These are phyloP conservation scores for Aspergillus alliaceus DNA, from an alignment of 2,329 filamentous ascomycete species.

Conservation along the genomic window DNA sequence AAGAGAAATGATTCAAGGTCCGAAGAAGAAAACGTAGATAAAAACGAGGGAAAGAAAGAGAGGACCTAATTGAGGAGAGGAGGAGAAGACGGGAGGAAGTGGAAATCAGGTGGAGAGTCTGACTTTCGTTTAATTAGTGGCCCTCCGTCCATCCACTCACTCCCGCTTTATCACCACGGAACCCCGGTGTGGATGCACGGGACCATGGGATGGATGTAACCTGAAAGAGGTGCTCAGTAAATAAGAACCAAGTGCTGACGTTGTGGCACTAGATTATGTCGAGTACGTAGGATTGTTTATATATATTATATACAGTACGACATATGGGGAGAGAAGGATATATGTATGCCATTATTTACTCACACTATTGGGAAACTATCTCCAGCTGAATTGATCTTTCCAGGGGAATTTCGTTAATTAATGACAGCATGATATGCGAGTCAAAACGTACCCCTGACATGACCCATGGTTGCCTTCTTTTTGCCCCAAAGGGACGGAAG, in stretches of 20 bases:
- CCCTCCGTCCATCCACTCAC: constrained; percentile 8
- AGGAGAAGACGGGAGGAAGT: not conserved
- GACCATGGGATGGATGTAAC: not conserved
- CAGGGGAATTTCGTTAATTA: not conserved
- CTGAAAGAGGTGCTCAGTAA: not conserved
- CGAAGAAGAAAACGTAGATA: constrained; percentile 3
- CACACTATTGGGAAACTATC: not conserved
- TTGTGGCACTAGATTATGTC: no score
- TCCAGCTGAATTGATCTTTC: not conserved
- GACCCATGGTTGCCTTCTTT: not conserved
- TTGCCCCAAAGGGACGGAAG: not conserved
- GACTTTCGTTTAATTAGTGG: constrained; percentile 3
- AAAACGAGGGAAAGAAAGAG: constrained; percentile 10
- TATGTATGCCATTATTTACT: no score
- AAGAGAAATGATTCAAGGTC: not conserved
- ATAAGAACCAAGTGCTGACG: no score
- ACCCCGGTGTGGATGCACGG: not conserved
- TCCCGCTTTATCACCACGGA: constrained; percentile 6
- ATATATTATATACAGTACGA: no score
- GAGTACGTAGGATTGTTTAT: not conserved
- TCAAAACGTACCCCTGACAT: constrained; percentile 8
- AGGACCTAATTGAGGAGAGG: constrained; percentile 1
- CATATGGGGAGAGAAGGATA: no score
- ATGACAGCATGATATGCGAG: not conserved
- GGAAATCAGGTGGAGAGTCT: constrained; percentile 1